Conservation (phyloP, 169 alveolate genomes). For the Plasmodium fragile region DNA sequence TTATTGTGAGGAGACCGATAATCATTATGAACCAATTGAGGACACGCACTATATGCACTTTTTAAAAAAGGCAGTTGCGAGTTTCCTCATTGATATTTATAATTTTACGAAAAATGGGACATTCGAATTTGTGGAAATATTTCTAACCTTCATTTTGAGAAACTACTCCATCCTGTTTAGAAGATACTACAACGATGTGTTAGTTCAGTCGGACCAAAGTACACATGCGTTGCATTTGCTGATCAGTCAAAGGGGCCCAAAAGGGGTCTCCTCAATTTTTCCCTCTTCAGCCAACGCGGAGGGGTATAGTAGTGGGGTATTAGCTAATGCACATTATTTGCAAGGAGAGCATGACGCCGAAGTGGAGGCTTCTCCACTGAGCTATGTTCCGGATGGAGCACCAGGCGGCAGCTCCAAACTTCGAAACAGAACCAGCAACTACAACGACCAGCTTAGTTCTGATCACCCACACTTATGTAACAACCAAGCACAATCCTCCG, state of each 20-base stretch:
- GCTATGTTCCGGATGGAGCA: background rate
- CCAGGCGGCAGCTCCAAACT: background rate
- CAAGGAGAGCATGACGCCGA: background rate
- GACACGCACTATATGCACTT: background rate
- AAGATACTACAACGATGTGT: conserved; percentile 20
- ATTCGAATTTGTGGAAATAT: conserved; percentile 50
- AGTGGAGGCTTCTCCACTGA: background rate
- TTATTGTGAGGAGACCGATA: conserved; percentile 57
- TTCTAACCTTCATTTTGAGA: conserved; percentile 57
- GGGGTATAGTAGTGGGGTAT: background rate
- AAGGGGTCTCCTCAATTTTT: background rate
- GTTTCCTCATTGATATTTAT: conserved; percentile 57
- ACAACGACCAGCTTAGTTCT: background rate
- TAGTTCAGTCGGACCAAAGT: background rate
- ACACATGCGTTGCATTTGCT: background rate
- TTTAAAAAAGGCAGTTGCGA: conserved; percentile 8
- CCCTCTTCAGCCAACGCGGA: background rate
- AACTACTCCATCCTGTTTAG: conserved; percentile 25
- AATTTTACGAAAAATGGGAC: conserved; percentile 64
- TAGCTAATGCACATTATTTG: background rate
- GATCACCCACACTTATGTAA: background rate
- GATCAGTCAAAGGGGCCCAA: background rate
- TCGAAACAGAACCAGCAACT: background rate
- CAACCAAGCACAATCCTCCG: background rate
- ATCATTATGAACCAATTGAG: conserved; percentile 11